phyloP scores from a whole-genome alignment of 2,329 filamentous ascomycete species.

The Tolypocladium endophyticum region DNA sequence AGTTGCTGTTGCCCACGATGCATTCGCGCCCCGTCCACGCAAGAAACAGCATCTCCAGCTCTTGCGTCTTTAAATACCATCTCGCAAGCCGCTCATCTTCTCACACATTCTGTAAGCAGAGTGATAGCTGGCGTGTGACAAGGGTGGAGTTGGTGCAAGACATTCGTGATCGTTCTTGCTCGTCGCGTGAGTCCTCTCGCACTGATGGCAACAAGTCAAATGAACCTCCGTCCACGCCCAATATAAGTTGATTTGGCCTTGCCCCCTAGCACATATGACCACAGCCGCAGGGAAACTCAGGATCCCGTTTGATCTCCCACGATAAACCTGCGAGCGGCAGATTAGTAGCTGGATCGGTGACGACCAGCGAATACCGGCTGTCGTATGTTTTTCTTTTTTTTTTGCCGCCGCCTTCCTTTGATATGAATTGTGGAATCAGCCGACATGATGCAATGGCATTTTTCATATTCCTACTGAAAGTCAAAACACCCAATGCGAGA shows the following conservation, averaged over 20 bases:
- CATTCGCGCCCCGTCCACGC: background rate
- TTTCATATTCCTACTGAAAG: too few species aligned
- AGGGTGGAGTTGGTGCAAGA: background rate
- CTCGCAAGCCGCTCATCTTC: background rate
- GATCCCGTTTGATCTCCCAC: conserved; percentile 7
- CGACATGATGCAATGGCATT: background rate
- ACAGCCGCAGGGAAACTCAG: conserved; percentile 5
- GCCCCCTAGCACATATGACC: conserved; percentile 5
- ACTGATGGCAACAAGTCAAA: too few species aligned
- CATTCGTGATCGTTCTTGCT: background rate
- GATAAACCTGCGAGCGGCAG: conserved; percentile 7
- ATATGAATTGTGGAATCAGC: too few species aligned
- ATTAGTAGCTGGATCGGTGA: conserved; percentile 7
- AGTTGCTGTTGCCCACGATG: background rate
- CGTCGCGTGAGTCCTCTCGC: background rate
- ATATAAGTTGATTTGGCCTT: background rate
- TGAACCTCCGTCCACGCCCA: background rate
- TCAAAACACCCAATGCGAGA: too few species aligned
- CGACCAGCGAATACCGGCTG: conserved; percentile 9
- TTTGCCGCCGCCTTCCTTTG: background rate
- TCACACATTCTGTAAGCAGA: background rate
- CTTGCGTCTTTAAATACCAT: background rate
- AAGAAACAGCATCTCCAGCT: background rate
- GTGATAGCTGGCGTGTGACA: background rate
- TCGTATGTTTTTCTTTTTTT: conserved; percentile 5